Conservation (phyloP, 371 early-diverging fungal species). For the Apophysomyces trapeziformis region DNA sequence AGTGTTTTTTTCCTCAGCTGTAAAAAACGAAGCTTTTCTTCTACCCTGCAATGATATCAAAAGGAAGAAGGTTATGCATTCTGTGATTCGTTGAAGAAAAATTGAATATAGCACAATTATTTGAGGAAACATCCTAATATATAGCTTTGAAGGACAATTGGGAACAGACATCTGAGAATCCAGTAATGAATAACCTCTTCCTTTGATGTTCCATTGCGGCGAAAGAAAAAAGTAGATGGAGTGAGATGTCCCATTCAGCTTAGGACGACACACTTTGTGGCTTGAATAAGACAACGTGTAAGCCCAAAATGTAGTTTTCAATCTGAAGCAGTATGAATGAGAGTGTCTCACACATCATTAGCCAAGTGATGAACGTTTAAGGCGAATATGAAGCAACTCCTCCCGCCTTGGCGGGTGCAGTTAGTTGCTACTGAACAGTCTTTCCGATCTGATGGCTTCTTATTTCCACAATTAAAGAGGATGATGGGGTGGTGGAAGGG, state of each 20-base stretch:
- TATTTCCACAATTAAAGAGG: not conserved
- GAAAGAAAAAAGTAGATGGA: not conserved
- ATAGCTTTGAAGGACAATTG: not conserved
- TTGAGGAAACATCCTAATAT: not conserved
- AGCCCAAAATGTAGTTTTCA: slow-evolving; percentile 10
- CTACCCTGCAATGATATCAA: not conserved
- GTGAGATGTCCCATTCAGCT: not conserved
- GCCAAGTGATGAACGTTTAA: slow-evolving; percentile 5
- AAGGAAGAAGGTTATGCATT: not conserved
- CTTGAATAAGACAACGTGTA: not conserved
- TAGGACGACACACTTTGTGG: slow-evolving; percentile 3
- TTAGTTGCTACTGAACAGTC: slow-evolving; percentile 6
- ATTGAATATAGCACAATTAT: not conserved
- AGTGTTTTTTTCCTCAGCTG: no score
- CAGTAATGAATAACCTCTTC: not conserved
- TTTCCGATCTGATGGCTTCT: slow-evolving; percentile 9
- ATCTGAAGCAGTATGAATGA: slow-evolving; percentile 2
- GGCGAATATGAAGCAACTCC: slow-evolving; percentile 10
- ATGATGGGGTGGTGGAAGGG: not conserved
- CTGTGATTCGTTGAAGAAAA: not conserved
- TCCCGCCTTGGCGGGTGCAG: not conserved
- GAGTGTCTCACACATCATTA: not conserved
- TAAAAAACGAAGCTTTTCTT: no score
- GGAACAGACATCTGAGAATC: slow-evolving; percentile 11
- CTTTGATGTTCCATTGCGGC: not conserved